These are phyloP conservation scores for Candida golubevii DNA, from an alignment of 805 yeast species.

Conservation along the genomic window DNA sequence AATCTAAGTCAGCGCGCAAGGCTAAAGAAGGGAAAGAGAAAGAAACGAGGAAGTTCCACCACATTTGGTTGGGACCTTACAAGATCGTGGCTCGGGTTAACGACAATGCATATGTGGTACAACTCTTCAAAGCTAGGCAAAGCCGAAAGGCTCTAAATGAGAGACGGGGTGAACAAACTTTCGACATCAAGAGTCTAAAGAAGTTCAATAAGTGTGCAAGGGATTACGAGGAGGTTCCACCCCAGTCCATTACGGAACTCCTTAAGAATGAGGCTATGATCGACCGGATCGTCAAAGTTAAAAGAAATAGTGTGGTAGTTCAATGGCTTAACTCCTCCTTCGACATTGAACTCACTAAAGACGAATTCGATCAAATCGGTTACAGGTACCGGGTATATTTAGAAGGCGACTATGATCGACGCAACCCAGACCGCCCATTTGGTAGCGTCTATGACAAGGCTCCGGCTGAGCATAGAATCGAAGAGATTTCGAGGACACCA, in stretches of 20 bases:
- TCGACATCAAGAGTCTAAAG: neutral
- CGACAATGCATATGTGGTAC: neutral
- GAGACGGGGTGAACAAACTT: neutral
- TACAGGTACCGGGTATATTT: neutral
- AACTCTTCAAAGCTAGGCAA: too few species aligned
- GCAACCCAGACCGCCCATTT: neutral
- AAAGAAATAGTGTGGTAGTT: neutral
- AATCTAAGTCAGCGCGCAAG: too few species aligned
- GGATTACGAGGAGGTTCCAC: neutral
- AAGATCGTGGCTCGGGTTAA: neutral
- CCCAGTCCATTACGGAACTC: neutral
- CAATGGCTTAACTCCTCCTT: neutral
- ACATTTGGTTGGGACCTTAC: neutral
- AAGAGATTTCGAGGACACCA: neutral
- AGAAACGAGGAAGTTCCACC: neutral
- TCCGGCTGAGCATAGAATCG: neutral
- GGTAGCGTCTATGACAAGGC: neutral
- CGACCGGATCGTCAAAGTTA: neutral
- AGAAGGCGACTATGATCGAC: neutral
- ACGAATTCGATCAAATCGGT: neutral
- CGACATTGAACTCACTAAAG: neutral
- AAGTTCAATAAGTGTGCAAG: neutral
- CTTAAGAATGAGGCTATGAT: neutral
- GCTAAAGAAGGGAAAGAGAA: neutral
- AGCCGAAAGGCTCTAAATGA: too few species aligned